These are phyloP conservation scores for Sarcomyxa edulis DNA, from an alignment of 768 basidiomycete species.

Conservation along the genomic window DNA sequence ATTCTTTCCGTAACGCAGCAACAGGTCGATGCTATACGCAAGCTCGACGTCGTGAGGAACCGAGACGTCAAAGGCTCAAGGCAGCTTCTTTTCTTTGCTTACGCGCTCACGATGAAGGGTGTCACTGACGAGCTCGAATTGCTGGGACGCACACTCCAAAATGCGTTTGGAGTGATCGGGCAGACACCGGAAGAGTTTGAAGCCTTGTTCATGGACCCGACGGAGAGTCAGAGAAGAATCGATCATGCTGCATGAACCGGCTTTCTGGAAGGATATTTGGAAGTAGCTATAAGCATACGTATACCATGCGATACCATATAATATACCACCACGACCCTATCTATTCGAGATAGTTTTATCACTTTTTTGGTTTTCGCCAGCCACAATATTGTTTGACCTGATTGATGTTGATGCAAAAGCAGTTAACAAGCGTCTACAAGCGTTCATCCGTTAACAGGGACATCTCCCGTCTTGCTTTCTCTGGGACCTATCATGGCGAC, in stretches of 20 bases:
- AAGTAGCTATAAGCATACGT: neutral
- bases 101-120: conserved; percentile 90
- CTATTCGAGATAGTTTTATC: too few species aligned
- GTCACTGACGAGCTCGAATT: conserved; percentile 77
- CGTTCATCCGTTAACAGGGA: too few species aligned
- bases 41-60: conserved; percentile 83
- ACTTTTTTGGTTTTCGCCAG: too few species aligned
- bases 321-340: too few species aligned
- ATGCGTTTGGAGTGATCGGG: conserved; percentile 90
- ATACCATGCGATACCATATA: too few species aligned
- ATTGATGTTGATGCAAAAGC: too few species aligned
- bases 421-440: too few species aligned
- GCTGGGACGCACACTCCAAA: conserved; percentile 77
- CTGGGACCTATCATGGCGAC: conserved; percentile 18
- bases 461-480: neutral
- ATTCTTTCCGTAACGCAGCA: neutral
- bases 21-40: conserved; percentile 78
- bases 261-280: neutral
- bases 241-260: conserved; percentile 13
- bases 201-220: conserved; percentile 49
- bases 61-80: conserved; percentile 77
- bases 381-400: too few species aligned
- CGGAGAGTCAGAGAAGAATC: conserved; percentile 17
- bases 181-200: conserved; percentile 81
- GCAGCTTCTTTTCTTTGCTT: conserved; percentile 90